phyloP scores from a whole-genome alignment of 441 rosid species.

The Brassica hybrid region DNA sequence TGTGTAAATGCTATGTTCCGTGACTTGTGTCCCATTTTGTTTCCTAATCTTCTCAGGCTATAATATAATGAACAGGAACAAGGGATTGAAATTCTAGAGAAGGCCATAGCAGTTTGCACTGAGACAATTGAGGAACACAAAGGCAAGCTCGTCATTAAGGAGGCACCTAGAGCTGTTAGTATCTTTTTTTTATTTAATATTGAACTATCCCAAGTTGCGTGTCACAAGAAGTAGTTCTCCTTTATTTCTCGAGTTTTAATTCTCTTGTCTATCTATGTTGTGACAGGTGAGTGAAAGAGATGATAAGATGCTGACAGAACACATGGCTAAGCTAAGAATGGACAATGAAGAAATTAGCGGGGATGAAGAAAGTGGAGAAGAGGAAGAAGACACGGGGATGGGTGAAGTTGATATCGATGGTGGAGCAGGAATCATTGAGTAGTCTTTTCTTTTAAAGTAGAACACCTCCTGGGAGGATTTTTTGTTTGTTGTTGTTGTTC shows the following conservation, averaged over 20 bases:
- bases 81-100: conserved; percentile 77
- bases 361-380: too few species aligned
- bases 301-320: too few species aligned
- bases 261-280: conserved; percentile 1
- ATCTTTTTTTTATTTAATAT: background rate
- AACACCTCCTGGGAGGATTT: too few species aligned
- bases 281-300: too few species aligned
- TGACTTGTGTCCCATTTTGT: too few species aligned
- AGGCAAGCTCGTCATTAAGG: conserved; percentile 89
- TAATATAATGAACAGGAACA: conserved; percentile 62
- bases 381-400: too few species aligned
- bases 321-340: too few species aligned
- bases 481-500: too few species aligned
- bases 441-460: conserved; percentile 10
- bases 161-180: conserved; percentile 93
- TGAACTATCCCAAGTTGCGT: conserved; percentile 7
- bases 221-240: background rate
- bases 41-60: too few species aligned
- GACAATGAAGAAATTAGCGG: too few species aligned
- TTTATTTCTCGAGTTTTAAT: conserved; percentile 15
- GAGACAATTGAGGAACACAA: conserved; percentile 79
- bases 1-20: too few species aligned
- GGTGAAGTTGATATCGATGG: too few species aligned
- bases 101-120: conserved; percentile 79
- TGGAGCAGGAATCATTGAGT: conserved; percentile 59